Evolutionary conservation across 306 rosid species (phyloP).

Genomic region (Inga laurina): DNA sequence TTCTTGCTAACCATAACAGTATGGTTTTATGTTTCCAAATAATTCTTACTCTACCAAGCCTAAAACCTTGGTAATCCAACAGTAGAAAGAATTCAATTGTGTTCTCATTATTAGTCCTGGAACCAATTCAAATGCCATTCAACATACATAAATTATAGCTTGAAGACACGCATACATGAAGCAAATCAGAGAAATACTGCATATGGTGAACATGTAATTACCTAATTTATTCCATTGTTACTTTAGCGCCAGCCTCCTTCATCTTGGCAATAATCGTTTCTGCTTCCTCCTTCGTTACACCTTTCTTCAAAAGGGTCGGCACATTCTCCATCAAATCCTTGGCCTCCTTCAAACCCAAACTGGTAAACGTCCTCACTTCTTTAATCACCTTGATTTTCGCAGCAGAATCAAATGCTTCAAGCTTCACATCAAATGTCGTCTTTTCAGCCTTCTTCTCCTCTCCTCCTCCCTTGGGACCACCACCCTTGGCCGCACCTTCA

Average conservation of each 20-base stretch:
- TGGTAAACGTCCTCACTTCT: constrained; percentile 88
- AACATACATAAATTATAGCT: neutral
- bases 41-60: neutral
- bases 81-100: neutral
- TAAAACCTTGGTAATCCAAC: neutral
- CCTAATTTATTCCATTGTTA: constrained; percentile 79
- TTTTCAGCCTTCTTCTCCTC: constrained; percentile 73
- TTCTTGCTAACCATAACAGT: constrained; percentile 12
- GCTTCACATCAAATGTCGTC: constrained; percentile 85
- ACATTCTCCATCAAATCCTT: constrained; percentile 94
- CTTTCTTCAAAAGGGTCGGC: constrained; percentile 86
- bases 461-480: constrained; percentile 44
- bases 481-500: constrained; percentile 51
- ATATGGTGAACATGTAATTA: neutral
- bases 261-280: constrained; percentile 78
- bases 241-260: constrained; percentile 91
- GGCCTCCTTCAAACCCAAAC: constrained; percentile 96
- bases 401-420: constrained; percentile 79
- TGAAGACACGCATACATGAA: neutral
- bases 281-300: constrained; percentile 86
- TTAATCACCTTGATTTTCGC: constrained; percentile 84
- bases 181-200: neutral
- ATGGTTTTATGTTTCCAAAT: neutral
- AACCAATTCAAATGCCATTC: neutral
- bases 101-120: no score